These are phyloP conservation scores for Penicillium diatomitis DNA, from an alignment of 495 filamentous ascomycete species.

Conservation along the genomic window DNA sequence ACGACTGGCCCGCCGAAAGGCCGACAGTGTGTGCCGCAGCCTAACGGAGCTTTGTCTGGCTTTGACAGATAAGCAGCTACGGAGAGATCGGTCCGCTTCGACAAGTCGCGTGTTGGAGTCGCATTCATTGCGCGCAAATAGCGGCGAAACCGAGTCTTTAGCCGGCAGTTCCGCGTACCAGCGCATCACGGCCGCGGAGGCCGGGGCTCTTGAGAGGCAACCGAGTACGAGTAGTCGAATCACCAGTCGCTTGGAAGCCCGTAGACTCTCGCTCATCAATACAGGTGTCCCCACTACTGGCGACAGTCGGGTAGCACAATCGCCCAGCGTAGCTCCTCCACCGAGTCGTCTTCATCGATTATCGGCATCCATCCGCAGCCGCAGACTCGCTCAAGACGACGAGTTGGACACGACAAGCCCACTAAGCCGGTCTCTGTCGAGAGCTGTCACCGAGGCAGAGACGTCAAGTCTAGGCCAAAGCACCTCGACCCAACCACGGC, in stretches of 20 bases:
- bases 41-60: slow-evolving; percentile 89
- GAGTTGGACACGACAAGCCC: slow-evolving; percentile 17
- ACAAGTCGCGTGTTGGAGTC: slow-evolving; percentile 16
- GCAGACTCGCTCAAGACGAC: slow-evolving; percentile 26
- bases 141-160: slow-evolving; percentile 22
- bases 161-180: slow-evolving; percentile 23
- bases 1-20: slow-evolving; percentile 76
- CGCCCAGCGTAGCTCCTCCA: slow-evolving; percentile 21
- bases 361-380: slow-evolving; percentile 29
- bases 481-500: slow-evolving; percentile 28
- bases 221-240: slow-evolving; percentile 50
- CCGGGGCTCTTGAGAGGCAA: slow-evolving; percentile 24
- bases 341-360: slow-evolving; percentile 30
- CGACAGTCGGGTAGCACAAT: slow-evolving; percentile 20
- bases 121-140: slow-evolving; percentile 19
- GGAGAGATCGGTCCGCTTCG: slow-evolving; percentile 16
- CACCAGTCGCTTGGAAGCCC: slow-evolving; percentile 62
- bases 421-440: slow-evolving; percentile 26
- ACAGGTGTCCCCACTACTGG: slow-evolving; percentile 15
- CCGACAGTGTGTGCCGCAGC: slow-evolving; percentile 85
- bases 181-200: slow-evolving; percentile 37
- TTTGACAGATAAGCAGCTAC: slow-evolving; percentile 47
- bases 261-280: slow-evolving; percentile 53
- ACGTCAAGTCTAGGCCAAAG: slow-evolving; percentile 20
- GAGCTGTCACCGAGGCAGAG: slow-evolving; percentile 32